These are phyloP conservation scores for Lodderomyces margitis DNA, from an alignment of 1,139 yeast species.

Conservation along the genomic window DNA sequence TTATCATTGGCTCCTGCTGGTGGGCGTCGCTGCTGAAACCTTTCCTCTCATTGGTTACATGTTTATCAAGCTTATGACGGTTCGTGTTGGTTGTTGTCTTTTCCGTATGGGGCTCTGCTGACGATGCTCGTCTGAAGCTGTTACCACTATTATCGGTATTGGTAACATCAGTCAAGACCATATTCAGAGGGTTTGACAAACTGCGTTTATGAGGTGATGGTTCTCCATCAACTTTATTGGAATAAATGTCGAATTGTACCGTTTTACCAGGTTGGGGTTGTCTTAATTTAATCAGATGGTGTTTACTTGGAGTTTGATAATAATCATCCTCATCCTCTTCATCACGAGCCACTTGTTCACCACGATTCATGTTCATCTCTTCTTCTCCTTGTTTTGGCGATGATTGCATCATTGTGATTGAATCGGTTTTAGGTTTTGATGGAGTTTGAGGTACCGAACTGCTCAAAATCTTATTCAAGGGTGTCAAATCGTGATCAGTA, in stretches of 20 bases:
- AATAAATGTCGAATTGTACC: slow-evolving; percentile 10
- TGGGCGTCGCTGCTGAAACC: slow-evolving; percentile 12
- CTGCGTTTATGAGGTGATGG: slow-evolving; percentile 9
- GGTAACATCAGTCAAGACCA: slow-evolving; percentile 23
- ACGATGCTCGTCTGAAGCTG: slow-evolving; percentile 27
- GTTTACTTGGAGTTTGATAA: slow-evolving; percentile 15
- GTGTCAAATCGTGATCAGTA: slow-evolving; percentile 4
- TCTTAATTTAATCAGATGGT: slow-evolving; percentile 1
- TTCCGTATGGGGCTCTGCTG: slow-evolving; percentile 27
- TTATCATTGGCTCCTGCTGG: slow-evolving; percentile 9
- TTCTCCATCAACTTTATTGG: slow-evolving; percentile 9
- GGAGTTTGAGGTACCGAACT: slow-evolving; percentile 13
- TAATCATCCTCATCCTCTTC: slow-evolving; percentile 5
- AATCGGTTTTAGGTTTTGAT: slow-evolving; percentile 3
- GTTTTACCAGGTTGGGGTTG: slow-evolving; percentile 2
- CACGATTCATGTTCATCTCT: background rate
- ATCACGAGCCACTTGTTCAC: slow-evolving; percentile 2
- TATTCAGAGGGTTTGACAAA: slow-evolving; percentile 11
- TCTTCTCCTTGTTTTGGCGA: background rate
- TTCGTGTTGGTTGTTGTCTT: background rate
- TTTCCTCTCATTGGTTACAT: too few relatives aligned
- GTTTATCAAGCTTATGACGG: background rate
- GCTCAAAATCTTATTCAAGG: slow-evolving; percentile 4
- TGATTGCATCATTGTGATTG: slow-evolving; percentile 1
- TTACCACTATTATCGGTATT: too few relatives aligned